These are phyloP conservation scores for Talaromyces sp. DNA, from an alignment of 2,329 filamentous ascomycete genomes.

Conservation along the genomic window DNA sequence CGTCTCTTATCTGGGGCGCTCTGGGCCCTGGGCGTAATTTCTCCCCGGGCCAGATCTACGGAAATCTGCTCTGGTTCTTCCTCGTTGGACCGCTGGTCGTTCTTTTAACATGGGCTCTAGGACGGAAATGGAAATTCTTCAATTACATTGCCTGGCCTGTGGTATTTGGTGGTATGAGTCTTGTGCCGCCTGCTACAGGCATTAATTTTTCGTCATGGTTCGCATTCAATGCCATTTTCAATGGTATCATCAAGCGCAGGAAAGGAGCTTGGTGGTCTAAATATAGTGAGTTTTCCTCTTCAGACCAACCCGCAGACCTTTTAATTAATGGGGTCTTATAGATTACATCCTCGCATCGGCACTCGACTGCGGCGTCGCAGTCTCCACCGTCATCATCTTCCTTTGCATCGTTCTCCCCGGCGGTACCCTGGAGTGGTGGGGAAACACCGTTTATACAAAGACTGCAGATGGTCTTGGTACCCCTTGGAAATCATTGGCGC, in stretches of 20 bases:
- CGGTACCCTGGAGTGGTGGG: slow-evolving; percentile 41
- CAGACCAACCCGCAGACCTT: background rate
- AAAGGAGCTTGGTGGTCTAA: slow-evolving; percentile 50
- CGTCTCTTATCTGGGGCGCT: slow-evolving; percentile 68
- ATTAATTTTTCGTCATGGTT: slow-evolving; percentile 69
- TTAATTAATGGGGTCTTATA: background rate
- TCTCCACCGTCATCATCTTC: slow-evolving; percentile 44
- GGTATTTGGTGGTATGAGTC: slow-evolving; percentile 62
- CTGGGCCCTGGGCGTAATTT: slow-evolving; percentile 69
- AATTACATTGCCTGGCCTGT: slow-evolving; percentile 67
- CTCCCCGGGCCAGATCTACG: slow-evolving; percentile 59
- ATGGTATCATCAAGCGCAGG: slow-evolving; percentile 42
- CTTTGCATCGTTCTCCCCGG: slow-evolving; percentile 44
- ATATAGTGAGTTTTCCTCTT: slow-evolving; percentile 35
- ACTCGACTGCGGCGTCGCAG: slow-evolving; percentile 41
- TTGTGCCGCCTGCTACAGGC: slow-evolving; percentile 65
- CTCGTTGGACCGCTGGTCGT: slow-evolving; percentile 63
- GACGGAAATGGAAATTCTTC: slow-evolving; percentile 57
- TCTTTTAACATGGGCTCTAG: slow-evolving; percentile 57
- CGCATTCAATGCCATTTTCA: slow-evolving; percentile 47
- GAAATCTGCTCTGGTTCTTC: slow-evolving; percentile 67
- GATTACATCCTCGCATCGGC: slow-evolving; percentile 45
- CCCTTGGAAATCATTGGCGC: slow-evolving; percentile 25
- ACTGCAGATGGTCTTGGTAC: slow-evolving; percentile 44
- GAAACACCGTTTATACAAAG: slow-evolving; percentile 35